Percentiles rank a stretch among this genome's conserved stretches.
Evolutionary conservation across 495 filamentous ascomycete genomes (phyloP).

Genomic region (Podospora comata): DNA sequence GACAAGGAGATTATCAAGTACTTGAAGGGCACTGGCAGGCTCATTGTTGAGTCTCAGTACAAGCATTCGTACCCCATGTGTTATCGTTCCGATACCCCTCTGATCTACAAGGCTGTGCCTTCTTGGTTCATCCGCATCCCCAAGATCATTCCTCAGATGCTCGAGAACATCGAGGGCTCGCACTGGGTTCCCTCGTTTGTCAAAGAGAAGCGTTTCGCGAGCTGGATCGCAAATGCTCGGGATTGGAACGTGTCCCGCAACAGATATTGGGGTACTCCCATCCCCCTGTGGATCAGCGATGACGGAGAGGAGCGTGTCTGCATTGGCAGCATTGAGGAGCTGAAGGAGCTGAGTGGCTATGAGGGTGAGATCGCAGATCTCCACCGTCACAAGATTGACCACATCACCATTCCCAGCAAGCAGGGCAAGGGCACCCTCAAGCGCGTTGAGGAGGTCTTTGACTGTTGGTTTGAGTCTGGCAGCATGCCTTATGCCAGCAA

Average conservation of each 20-base stretch:
- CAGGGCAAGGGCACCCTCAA: constrained; percentile 80
- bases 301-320: constrained; percentile 84
- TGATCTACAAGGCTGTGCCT: constrained; percentile 92
- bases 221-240: constrained; percentile 66
- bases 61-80: constrained; percentile 96
- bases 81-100: constrained; percentile 89
- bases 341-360: constrained; percentile 83
- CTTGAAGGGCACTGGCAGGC: constrained; percentile 72
- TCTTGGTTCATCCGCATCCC: constrained; percentile 93
- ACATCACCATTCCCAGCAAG: constrained; percentile 94
- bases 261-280: constrained; percentile 96
- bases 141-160: constrained; percentile 82
- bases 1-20: constrained; percentile 94
- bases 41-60: constrained; percentile 86
- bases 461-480: constrained; percentile 88
- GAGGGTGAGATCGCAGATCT: constrained; percentile 83
- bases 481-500: constrained; percentile 94
- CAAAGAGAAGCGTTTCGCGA: constrained; percentile 83
- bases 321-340: constrained; percentile 79
- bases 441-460: constrained; percentile 88
- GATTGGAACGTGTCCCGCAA: constrained; percentile 98
- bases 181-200: constrained; percentile 94
- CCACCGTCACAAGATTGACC: constrained; percentile 90
- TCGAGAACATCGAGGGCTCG: constrained; percentile 81
- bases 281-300: constrained; percentile 89